Conservation (phyloP, 371 early-diverging fungal genomes). For the Haplosporangium sp. region DNA sequence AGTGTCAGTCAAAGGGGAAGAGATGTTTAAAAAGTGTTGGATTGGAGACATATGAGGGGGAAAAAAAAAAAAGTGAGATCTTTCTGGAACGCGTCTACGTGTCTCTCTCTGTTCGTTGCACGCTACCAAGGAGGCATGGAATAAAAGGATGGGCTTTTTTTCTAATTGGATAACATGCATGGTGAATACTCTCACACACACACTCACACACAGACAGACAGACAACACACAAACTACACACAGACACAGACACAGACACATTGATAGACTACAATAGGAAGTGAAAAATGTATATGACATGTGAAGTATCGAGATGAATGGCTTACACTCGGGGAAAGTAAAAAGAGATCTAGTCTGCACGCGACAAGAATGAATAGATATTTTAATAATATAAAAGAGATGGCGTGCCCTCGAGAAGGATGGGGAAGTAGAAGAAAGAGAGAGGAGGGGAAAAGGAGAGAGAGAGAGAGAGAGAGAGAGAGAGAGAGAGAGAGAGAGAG, state of each 20-base stretch:
- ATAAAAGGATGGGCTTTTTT: too few relatives aligned
- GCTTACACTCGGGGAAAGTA: background rate
- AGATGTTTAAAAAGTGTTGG: background rate
- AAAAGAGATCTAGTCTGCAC: slow-evolving; percentile 13
- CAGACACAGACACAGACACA: too few relatives aligned
- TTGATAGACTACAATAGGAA: slow-evolving; percentile 1
- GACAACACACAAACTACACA: background rate
- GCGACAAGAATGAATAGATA: slow-evolving; percentile 16
- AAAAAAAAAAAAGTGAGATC: too few relatives aligned
- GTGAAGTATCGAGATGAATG: background rate
- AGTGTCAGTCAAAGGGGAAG: too few relatives aligned
- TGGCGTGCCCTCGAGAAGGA: slow-evolving; percentile 9
- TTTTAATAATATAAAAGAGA: background rate
- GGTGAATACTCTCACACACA: too few relatives aligned
- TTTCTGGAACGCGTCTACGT: background rate
- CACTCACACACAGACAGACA: background rate
- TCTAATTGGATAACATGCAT: too few relatives aligned
- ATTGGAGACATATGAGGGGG: too few relatives aligned
- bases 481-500: background rate
- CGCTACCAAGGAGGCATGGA: background rate
- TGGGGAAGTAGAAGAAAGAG: slow-evolving; percentile 1
- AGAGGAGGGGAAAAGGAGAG: background rate
- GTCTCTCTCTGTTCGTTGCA: background rate
- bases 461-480: background rate
- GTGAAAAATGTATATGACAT: background rate